phyloP scores from a whole-genome alignment of 495 filamentous ascomycete genomes.

The Penicillium manginii region DNA sequence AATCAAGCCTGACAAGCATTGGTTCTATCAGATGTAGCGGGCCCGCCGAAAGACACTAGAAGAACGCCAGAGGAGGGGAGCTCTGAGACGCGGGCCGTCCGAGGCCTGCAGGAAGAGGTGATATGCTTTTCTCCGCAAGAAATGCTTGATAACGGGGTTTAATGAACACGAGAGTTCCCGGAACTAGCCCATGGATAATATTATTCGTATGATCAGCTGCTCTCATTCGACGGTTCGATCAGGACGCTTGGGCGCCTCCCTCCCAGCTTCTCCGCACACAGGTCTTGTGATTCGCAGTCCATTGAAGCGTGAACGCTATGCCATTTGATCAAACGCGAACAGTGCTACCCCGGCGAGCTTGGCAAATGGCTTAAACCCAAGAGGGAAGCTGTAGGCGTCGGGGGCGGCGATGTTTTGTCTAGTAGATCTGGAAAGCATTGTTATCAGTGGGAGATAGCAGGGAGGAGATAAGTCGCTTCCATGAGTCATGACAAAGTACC shows the following conservation, averaged over 20 bases:
- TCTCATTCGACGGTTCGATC: conserved; percentile 9
- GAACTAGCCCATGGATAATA: neutral
- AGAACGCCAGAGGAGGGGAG: conserved; percentile 1
- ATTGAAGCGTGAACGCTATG: conserved; percentile 4
- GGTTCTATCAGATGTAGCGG: conserved; percentile 5
- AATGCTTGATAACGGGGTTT: neutral
- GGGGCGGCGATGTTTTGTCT: conserved; percentile 16
- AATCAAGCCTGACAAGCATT: conserved; percentile 6
- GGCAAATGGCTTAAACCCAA: conserved; percentile 31
- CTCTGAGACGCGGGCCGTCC: neutral
- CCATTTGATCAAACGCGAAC: conserved; percentile 19
- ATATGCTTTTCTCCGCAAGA: neutral
- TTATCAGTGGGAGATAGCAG: conserved; percentile 10
- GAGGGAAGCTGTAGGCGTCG: conserved; percentile 40
- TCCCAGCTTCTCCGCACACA: conserved; percentile 19
- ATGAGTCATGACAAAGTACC: neutral
- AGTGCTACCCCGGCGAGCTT: conserved; percentile 23
- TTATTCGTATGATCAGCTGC: neutral
- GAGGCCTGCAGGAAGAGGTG: neutral
- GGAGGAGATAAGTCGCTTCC: conserved; percentile 17
- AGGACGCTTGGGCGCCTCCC: neutral
- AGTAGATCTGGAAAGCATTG: neutral
- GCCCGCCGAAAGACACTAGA: conserved; percentile 12
- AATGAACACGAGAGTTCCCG: neutral
- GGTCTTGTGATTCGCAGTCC: conserved; percentile 25